Conservation (phyloP, 2,329 filamentous ascomycete genomes). For the Cadophora luteo-olivacea region DNA sequence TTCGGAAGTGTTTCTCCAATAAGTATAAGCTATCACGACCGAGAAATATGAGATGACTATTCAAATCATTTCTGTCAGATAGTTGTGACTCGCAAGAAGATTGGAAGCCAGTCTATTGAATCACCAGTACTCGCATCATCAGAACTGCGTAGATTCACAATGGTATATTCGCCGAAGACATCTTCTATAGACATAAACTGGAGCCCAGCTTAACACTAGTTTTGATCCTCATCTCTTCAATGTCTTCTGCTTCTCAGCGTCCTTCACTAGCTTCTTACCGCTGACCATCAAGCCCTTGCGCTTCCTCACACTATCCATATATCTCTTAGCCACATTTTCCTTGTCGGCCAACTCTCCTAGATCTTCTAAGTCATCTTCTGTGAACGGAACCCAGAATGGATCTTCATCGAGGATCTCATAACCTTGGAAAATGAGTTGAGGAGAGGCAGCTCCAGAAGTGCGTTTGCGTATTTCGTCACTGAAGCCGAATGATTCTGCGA, state of each 20-base stretch:
- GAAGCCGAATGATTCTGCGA: slow-evolving; percentile 96
- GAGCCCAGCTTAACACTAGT: not conserved
- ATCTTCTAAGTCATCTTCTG: slow-evolving; percentile 96
- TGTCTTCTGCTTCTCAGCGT: slow-evolving; percentile 91
- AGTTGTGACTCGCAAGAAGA: not conserved
- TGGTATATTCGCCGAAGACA: not conserved
- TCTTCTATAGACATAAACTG: not conserved
- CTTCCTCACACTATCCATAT: slow-evolving; percentile 87
- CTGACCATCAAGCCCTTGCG: slow-evolving; percentile 89
- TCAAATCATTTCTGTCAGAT: not conserved
- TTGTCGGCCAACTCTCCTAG: slow-evolving; percentile 90
- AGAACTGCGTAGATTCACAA: not conserved
- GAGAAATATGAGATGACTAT: not conserved
- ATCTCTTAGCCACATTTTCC: slow-evolving; percentile 95
- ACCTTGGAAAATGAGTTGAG: slow-evolving; percentile 91
- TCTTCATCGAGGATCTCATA: slow-evolving; percentile 95
- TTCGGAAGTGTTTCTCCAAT: not conserved
- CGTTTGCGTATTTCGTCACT: slow-evolving; percentile 95
- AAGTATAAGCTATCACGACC: not conserved
- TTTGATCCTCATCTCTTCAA: slow-evolving; percentile 59
- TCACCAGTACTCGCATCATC: not conserved
- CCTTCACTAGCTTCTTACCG: slow-evolving; percentile 75
- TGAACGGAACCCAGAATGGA: slow-evolving; percentile 97
- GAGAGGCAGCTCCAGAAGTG: slow-evolving; percentile 87
- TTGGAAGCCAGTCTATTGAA: not conserved